These are phyloP conservation scores for Aspergillus hortae DNA, from an alignment of 2,329 filamentous ascomycete species.

Conservation along the genomic window DNA sequence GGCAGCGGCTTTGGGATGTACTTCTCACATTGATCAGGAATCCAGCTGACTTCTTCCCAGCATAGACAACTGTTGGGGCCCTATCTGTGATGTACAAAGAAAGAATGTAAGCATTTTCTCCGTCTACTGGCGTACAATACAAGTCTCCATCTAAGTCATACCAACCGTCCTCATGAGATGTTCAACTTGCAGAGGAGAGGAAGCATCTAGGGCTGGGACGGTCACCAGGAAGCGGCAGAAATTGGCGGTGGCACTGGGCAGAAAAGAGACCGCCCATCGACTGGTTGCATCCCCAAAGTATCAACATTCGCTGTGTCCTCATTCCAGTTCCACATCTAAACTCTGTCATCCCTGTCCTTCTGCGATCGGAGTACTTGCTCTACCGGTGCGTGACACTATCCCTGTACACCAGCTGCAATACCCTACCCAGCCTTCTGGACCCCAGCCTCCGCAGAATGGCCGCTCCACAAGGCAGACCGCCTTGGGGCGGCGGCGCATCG, in stretches of 20 bases:
- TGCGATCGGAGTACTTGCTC: not conserved
- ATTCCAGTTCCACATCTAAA: not conserved
- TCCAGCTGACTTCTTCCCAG: too few relatives aligned
- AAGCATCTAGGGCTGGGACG: not conserved
- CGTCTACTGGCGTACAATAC: too few relatives aligned
- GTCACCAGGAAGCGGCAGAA: conserved; percentile 6
- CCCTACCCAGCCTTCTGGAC: not conserved
- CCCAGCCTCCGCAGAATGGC: not conserved
- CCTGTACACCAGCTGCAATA: not conserved
- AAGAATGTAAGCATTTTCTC: too few relatives aligned
- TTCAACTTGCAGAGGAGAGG: too few relatives aligned
- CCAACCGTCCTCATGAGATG: not conserved
- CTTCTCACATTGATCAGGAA: too few relatives aligned
- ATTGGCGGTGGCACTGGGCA: conserved; percentile 6
- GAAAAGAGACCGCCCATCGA: not conserved
- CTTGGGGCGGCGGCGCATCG: not conserved
- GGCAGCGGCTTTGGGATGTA: too few relatives aligned
- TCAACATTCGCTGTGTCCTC: not conserved
- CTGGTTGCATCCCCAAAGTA: not conserved
- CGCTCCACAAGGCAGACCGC: conserved; percentile 6
- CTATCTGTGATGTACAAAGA: too few relatives aligned
- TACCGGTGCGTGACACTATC: not conserved
- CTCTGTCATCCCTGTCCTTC: not conserved
- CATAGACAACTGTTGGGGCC: too few relatives aligned
- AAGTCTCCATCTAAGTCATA: too few relatives aligned